phyloP scores from a whole-genome alignment of 1,139 yeast genomes.

The Scheffersomyces insectosa region DNA sequence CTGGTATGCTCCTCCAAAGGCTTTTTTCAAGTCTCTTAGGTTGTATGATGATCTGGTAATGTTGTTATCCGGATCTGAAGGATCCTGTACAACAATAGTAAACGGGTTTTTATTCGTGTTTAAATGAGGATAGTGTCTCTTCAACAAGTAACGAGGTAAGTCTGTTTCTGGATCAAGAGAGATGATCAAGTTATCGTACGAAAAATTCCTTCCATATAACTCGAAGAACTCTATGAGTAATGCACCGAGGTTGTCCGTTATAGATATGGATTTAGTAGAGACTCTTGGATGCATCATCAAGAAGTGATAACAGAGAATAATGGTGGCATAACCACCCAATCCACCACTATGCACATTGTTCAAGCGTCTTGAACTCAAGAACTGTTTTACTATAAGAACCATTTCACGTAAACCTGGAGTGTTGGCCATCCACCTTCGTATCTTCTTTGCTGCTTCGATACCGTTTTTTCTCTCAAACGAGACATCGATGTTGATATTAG shows the following conservation, averaged over 20 bases:
- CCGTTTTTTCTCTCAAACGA: slow-evolving; percentile 92
- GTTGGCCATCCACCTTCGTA: slow-evolving; percentile 69
- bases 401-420: slow-evolving; percentile 86
- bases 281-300: slow-evolving; percentile 79
- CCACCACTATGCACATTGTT: slow-evolving; percentile 98
- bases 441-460: slow-evolving; percentile 77
- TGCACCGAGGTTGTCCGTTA: slow-evolving; percentile 81
- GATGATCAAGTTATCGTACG: slow-evolving; percentile 76
- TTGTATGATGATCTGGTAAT: slow-evolving; percentile 87
- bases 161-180: slow-evolving; percentile 55
- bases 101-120: slow-evolving; percentile 59
- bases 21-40: slow-evolving; percentile 74
- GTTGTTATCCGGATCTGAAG: slow-evolving; percentile 79
- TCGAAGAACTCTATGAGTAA: slow-evolving; percentile 91
- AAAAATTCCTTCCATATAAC: slow-evolving; percentile 89
- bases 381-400: slow-evolving; percentile 84
- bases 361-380: slow-evolving; percentile 72
- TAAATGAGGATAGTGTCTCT: slow-evolving; percentile 54
- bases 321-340: slow-evolving; percentile 90
- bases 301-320: slow-evolving; percentile 84
- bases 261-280: slow-evolving; percentile 63
- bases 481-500: slow-evolving; percentile 80
- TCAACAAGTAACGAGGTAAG: slow-evolving; percentile 55
- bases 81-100: slow-evolving; percentile 83
- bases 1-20: slow-evolving; percentile 92